phyloP scores from a whole-genome alignment of 2,329 filamentous ascomycete genomes.

The Elsinoe perseae region DNA sequence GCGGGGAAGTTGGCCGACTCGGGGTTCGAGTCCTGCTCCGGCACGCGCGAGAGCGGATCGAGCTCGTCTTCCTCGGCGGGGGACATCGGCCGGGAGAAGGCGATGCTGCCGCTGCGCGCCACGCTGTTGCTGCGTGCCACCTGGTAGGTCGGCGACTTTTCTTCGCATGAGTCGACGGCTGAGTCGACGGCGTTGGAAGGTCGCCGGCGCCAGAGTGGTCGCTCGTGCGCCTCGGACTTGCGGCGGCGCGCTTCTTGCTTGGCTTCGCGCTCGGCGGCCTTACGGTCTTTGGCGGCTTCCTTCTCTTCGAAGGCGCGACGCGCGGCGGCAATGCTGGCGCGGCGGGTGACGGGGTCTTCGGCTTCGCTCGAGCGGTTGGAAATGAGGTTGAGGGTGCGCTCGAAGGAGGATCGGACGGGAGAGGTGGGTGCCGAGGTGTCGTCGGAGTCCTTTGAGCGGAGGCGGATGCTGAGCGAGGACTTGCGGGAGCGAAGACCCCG shows the following conservation, averaged over 20 bases:
- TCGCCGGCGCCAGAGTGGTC: constrained; percentile 4
- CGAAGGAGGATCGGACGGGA: constrained; percentile 12
- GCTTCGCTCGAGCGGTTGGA: not conserved
- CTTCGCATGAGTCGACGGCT: constrained; percentile 1
- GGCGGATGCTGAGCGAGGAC: constrained; percentile 14
- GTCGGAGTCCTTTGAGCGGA: constrained; percentile 9
- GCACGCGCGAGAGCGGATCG: constrained; percentile 9
- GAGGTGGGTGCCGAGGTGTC: constrained; percentile 7
- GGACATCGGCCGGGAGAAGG: not conserved
- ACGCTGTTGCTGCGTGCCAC: not conserved
- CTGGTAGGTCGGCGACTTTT: constrained; percentile 12
- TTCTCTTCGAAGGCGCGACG: constrained; percentile 14
- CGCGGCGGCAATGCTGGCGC: constrained; percentile 13
- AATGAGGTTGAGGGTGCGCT: constrained; percentile 4
- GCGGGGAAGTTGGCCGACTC: constrained; percentile 11
- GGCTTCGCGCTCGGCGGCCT: constrained; percentile 5
- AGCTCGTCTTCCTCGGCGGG: constrained; percentile 6
- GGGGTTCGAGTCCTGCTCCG: constrained; percentile 11
- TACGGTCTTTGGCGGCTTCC: constrained; percentile 14
- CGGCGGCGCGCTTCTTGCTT: constrained; percentile 10
- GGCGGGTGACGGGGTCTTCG: constrained; percentile 5
- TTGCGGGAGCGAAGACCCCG: constrained; percentile 8
- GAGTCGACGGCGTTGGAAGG: constrained; percentile 16
- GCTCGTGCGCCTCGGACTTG: constrained; percentile 8
- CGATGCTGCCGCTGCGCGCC: constrained; percentile 8